A percentile compares a stretch with the other conserved stretches of the same genome.
These are phyloP conservation scores for Nematocida sp. DNA, from an alignment of 371 early-diverging fungal genomes.

Conservation along the genomic window DNA sequence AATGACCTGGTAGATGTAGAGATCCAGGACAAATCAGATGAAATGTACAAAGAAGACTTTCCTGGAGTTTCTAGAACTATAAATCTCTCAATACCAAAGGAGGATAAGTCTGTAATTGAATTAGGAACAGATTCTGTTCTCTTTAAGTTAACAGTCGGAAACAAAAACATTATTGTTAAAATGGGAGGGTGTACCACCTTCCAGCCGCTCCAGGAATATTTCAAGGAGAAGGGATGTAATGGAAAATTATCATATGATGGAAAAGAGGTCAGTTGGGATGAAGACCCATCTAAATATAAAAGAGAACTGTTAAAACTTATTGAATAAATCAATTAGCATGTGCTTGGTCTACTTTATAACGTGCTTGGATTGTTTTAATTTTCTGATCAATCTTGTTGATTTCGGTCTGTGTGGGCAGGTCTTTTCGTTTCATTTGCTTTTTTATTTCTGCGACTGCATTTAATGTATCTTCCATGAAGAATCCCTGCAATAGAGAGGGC, in stretches of 20 bases:
- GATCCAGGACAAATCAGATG: constrained; percentile 26
- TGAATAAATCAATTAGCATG: constrained; percentile 24
- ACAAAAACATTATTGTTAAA: constrained; percentile 33
- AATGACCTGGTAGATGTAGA: constrained; percentile 57
- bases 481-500: constrained; percentile 31
- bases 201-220: background rate
- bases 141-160: constrained; percentile 38
- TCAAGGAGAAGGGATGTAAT: background rate
- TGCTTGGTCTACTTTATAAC: constrained; percentile 23
- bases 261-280: constrained; percentile 31
- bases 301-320: constrained; percentile 17
- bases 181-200: constrained; percentile 41
- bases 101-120: constrained; percentile 15
- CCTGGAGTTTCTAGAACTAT: constrained; percentile 24
- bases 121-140: constrained; percentile 9
- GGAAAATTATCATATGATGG: constrained; percentile 16
- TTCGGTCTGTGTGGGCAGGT: constrained; percentile 15
- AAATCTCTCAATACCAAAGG: constrained; percentile 1
- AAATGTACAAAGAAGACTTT: constrained; percentile 44
- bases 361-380: constrained; percentile 30
- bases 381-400: constrained; percentile 33
- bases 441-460: constrained; percentile 27
- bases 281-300: constrained; percentile 45
- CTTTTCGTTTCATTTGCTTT: constrained; percentile 27
- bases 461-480: constrained; percentile 55